A percentile compares a stretch with the other conserved stretches of the same genome.
phyloP scores from a whole-genome alignment of 345 rosid genomes.

The Litchi chinensis region DNA sequence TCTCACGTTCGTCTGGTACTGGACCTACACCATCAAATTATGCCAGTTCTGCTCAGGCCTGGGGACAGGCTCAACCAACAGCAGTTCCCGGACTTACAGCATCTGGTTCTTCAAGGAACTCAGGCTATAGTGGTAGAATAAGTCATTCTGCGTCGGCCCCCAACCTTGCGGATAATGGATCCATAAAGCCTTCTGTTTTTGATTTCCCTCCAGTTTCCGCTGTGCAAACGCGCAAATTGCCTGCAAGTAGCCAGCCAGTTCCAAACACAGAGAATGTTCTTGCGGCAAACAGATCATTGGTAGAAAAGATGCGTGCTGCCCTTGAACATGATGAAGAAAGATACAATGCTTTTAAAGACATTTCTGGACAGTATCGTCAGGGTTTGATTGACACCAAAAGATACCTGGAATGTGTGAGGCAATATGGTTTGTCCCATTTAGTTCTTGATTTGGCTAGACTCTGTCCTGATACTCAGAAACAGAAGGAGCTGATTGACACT shows the following conservation, averaged over 20 bases:
- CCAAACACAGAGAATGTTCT: slow-evolving; percentile 57
- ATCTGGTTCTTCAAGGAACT: slow-evolving; percentile 35
- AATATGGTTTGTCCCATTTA: slow-evolving; percentile 74
- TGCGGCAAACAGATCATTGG: slow-evolving; percentile 76
- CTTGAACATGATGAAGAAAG: slow-evolving; percentile 70
- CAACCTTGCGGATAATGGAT: slow-evolving; percentile 51
- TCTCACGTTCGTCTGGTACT: slow-evolving; percentile 29
- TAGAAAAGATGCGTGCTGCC: slow-evolving; percentile 76
- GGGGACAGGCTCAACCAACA: slow-evolving; percentile 31
- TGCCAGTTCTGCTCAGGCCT: slow-evolving; percentile 47
- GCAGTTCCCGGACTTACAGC: slow-evolving; percentile 30
- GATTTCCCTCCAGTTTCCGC: slow-evolving; percentile 90
- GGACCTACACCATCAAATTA: slow-evolving; percentile 35
- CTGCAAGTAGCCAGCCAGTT: slow-evolving; percentile 36
- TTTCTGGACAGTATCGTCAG: slow-evolving; percentile 80
- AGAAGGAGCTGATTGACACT: slow-evolving; percentile 76
- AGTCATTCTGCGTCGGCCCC: slow-evolving; percentile 75
- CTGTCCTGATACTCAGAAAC: slow-evolving; percentile 80
- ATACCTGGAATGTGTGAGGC: slow-evolving; percentile 68
- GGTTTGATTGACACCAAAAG: slow-evolving; percentile 61
- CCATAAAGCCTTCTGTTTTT: slow-evolving; percentile 36
- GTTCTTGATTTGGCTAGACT: slow-evolving; percentile 82
- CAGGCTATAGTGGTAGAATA: slow-evolving; percentile 43
- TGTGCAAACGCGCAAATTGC: slow-evolving; percentile 36
- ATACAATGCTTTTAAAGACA: slow-evolving; percentile 64